Conservation (phyloP, 495 filamentous ascomycete species). For the Cudoniella acicularis region DNA sequence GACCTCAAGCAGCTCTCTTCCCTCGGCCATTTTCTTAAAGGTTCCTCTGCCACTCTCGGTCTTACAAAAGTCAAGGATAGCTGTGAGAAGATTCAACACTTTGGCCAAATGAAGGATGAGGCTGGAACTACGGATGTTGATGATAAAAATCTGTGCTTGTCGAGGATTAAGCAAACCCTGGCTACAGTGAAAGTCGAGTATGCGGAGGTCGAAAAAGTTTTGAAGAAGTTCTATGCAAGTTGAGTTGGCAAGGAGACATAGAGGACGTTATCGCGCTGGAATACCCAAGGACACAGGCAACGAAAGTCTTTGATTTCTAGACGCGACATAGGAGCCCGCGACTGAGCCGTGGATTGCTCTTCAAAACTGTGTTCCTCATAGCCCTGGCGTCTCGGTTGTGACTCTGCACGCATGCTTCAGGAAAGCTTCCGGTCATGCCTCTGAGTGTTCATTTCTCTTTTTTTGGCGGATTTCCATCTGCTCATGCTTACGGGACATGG, state of each 20-base stretch:
- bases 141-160: conserved; percentile 61
- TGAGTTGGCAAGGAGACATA: not conserved
- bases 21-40: conserved; percentile 94
- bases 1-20: conserved; percentile 71
- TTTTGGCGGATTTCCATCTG: not conserved
- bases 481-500: not conserved
- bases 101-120: conserved; percentile 74
- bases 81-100: conserved; percentile 96
- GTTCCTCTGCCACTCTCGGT: conserved; percentile 94
- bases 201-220: conserved; percentile 62
- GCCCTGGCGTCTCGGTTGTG: conserved; percentile 19
- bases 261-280: conserved; percentile 23
- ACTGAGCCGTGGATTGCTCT: conserved; percentile 21
- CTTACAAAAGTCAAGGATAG: conserved; percentile 87
- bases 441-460: conserved; percentile 17
- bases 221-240: conserved; percentile 60
- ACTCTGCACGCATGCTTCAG: not conserved
- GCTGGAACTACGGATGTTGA: conserved; percentile 60
- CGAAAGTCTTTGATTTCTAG: conserved; percentile 15
- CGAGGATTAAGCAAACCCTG: conserved; percentile 66
- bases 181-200: conserved; percentile 72
- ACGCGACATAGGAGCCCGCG: conserved; percentile 22
- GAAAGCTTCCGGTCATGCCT: conserved; percentile 8
- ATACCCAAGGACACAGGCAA: conserved; percentile 12
- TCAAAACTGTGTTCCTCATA: conserved; percentile 21